phyloP scores from a whole-genome alignment of 1,139 yeast genomes.

The Candida labiduridarum region DNA sequence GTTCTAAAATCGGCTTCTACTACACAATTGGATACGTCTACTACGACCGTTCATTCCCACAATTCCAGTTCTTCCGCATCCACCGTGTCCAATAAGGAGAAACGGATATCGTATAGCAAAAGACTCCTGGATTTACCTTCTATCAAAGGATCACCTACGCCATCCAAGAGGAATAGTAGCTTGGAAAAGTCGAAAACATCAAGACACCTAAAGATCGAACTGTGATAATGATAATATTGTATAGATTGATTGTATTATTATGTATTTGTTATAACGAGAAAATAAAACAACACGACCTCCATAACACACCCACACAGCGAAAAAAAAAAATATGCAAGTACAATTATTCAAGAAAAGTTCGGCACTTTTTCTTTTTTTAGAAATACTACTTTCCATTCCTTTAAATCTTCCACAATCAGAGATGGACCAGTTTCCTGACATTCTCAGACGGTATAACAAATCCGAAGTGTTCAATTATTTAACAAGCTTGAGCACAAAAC shows the following conservation, averaged over 20 bases:
- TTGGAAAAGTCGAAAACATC: slow-evolving; percentile 6
- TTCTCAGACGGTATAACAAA: slow-evolving; percentile 23
- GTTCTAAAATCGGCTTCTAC: slow-evolving; percentile 27
- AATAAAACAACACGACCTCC: not conserved
- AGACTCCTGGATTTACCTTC: slow-evolving; percentile 17
- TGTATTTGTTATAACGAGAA: not conserved
- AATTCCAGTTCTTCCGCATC: not conserved
- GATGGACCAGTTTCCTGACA: slow-evolving; percentile 21
- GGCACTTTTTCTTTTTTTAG: not conserved
- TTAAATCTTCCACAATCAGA: not conserved
- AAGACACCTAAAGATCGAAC: slow-evolving; percentile 5
- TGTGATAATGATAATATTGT: not conserved
- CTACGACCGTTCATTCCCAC: slow-evolving; percentile 7
- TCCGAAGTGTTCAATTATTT: slow-evolving; percentile 27
- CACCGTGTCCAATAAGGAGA: slow-evolving; percentile 4
- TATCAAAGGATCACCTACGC: slow-evolving; percentile 16
- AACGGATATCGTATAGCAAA: slow-evolving; percentile 16
- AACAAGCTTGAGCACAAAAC: slow-evolving; percentile 23
- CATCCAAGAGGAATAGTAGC: slow-evolving; percentile 4
- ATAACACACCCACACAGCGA: not conserved
- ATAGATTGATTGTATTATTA: slow-evolving; percentile 1
- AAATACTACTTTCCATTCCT: too few species aligned
- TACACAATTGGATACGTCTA: slow-evolving; percentile 21
- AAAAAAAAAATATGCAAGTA: not conserved
- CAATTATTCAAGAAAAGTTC: slow-evolving; percentile 2